These are phyloP conservation scores for Hypholoma fasciculare DNA, from an alignment of 768 basidiomycete genomes.

Conservation along the genomic window DNA sequence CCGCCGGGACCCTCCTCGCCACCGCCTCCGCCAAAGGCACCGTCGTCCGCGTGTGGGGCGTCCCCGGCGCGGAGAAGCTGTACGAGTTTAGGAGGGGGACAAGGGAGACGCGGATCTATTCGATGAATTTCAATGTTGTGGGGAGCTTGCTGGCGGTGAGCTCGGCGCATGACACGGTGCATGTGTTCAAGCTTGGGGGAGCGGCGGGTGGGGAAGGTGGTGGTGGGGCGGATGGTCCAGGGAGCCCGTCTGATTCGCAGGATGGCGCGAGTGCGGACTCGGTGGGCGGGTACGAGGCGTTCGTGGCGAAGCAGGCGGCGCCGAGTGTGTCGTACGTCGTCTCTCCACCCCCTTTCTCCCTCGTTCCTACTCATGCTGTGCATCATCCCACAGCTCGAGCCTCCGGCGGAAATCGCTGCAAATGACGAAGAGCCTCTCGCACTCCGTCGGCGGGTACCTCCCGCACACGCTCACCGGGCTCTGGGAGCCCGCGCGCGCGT, in stretches of 20 bases:
- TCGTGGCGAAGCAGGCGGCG: constrained; percentile 75
- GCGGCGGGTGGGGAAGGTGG: constrained; percentile 8
- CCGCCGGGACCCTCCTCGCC: constrained; percentile 85
- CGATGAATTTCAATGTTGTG: constrained; percentile 78
- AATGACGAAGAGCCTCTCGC: constrained; percentile 70
- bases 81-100: constrained; percentile 95
- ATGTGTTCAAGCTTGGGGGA: constrained; percentile 85
- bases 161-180: constrained; percentile 92
- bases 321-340: constrained; percentile 54
- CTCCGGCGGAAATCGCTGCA: constrained; percentile 73
- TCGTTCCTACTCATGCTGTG: too few relatives aligned
- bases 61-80: constrained; percentile 90
- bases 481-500: constrained; percentile 96
- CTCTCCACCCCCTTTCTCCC: too few relatives aligned
- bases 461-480: constrained; percentile 91
- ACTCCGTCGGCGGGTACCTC: constrained; percentile 82
- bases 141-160: constrained; percentile 87
- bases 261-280: constrained; percentile 63
- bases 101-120: constrained; percentile 82
- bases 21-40: constrained; percentile 96
- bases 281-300: constrained; percentile 85
- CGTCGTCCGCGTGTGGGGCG: constrained; percentile 91
- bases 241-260: constrained; percentile 64
- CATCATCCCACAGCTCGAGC: constrained; percentile 30
- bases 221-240: constrained; percentile 28